phyloP scores from a whole-genome alignment of 768 basidiomycete genomes.

The Hypsizygus marmoreus region DNA sequence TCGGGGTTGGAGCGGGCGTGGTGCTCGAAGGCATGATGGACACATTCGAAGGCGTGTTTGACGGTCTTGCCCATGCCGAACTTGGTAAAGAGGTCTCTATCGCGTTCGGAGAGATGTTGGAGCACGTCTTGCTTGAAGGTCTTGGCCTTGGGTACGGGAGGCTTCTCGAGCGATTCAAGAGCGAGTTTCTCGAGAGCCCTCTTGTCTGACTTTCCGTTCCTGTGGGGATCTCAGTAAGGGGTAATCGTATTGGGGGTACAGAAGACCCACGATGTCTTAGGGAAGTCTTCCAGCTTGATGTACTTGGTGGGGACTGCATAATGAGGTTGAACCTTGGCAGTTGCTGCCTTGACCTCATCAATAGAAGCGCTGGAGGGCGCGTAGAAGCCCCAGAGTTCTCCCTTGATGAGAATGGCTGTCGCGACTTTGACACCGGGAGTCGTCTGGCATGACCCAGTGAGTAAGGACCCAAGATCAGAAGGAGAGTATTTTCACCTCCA shows the following conservation, averaged over 20 bases:
- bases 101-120: slow-evolving; percentile 36
- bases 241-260: background rate
- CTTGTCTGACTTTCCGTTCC: slow-evolving; percentile 25
- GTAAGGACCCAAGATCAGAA: background rate
- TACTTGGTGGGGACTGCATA: background rate
- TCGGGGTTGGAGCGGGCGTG: slow-evolving; percentile 43
- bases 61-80: slow-evolving; percentile 45
- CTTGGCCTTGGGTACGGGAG: slow-evolving; percentile 9
- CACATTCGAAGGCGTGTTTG: slow-evolving; percentile 43
- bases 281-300: background rate
- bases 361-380: background rate
- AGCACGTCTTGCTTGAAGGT: slow-evolving; percentile 14
- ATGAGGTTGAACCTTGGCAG: background rate
- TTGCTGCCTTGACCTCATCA: slow-evolving; percentile 1
- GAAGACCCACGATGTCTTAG: background rate
- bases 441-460: background rate
- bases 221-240: background rate
- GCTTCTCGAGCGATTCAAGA: slow-evolving; percentile 19
- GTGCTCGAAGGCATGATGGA: slow-evolving; percentile 56
- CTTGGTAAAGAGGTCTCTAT: slow-evolving; percentile 44
- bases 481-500: slow-evolving; percentile 42
- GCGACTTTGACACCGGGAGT: background rate
- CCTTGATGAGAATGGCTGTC: background rate
- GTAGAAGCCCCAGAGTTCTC: slow-evolving; percentile 3
- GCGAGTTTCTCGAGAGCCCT: slow-evolving; percentile 41